Conservation (phyloP, 2,329 filamentous ascomycete species). For the Bipolaris gigantea region DNA sequence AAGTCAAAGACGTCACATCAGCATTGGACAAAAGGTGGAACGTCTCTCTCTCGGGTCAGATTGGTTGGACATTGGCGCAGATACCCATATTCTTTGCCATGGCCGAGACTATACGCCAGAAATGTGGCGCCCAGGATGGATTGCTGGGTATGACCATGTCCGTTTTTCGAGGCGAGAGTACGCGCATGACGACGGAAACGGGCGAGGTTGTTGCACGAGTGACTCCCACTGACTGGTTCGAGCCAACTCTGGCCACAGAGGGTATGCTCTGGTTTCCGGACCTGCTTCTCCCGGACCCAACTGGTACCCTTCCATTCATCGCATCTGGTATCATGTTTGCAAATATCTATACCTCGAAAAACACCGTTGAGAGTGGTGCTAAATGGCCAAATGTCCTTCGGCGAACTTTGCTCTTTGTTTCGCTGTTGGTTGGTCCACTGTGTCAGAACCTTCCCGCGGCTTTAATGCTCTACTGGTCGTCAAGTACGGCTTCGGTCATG, state of each 20-base stretch:
- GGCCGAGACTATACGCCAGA: constrained; percentile 42
- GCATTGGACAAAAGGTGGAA: constrained; percentile 38
- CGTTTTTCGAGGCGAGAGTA: constrained; percentile 10
- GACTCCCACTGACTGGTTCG: constrained; percentile 39
- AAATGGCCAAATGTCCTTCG: constrained; percentile 26
- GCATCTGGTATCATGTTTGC: constrained; percentile 54
- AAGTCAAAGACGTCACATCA: constrained; percentile 24
- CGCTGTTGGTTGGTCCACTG: constrained; percentile 37
- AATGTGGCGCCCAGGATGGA: constrained; percentile 36
- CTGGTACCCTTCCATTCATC: constrained; percentile 52
- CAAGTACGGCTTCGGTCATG: constrained; percentile 40
- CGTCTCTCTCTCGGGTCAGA: constrained; percentile 26
- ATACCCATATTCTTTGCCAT: constrained; percentile 44
- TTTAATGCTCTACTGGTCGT: constrained; percentile 48
- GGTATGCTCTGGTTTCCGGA: constrained; percentile 65
- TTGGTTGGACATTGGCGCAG: constrained; percentile 36
- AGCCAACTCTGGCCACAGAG: constrained; percentile 57
- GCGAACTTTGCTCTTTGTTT: constrained; percentile 31
- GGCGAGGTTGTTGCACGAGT: constrained; percentile 10
- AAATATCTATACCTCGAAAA: constrained; percentile 47
- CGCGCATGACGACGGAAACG: constrained; percentile 1
- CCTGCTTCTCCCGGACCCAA: constrained; percentile 57
- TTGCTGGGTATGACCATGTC: constrained; percentile 32
- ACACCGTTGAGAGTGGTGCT: constrained; percentile 17
- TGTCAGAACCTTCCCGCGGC: constrained; percentile 45